These are phyloP conservation scores for Pleomassaria siparia DNA, from an alignment of 2,329 filamentous ascomycete genomes.

Conservation along the genomic window DNA sequence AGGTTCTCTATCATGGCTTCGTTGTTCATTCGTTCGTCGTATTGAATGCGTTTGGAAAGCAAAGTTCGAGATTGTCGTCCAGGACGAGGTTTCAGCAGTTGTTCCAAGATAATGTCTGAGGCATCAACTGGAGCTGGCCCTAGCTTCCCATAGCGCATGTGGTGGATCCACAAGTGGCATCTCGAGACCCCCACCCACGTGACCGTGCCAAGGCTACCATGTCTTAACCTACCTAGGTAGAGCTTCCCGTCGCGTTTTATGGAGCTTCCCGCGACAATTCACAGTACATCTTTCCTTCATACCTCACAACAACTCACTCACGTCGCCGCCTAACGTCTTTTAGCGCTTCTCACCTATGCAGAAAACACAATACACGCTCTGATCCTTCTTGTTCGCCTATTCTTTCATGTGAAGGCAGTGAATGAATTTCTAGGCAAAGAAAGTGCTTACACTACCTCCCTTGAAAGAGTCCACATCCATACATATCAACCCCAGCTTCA, in stretches of 20 bases:
- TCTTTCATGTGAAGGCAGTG: background rate
- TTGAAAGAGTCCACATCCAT: background rate
- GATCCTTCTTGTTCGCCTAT: background rate
- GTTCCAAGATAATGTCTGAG: background rate
- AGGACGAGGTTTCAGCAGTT: background rate
- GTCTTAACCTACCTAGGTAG: background rate
- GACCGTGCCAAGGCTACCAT: background rate
- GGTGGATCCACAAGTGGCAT: slow-evolving; percentile 5
- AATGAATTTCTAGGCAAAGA: background rate
- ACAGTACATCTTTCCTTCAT: too few relatives aligned
- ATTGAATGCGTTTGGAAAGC: background rate
- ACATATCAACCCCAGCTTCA: background rate
- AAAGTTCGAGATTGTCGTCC: background rate
- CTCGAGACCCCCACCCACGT: background rate
- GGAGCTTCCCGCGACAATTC: too few relatives aligned
- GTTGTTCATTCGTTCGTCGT: background rate
- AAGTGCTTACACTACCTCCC: background rate
- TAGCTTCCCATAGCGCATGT: background rate
- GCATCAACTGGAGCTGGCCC: background rate
- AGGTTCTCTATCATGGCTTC: slow-evolving; percentile 15
- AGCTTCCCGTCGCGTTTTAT: too few relatives aligned
- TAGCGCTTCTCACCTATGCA: too few relatives aligned
- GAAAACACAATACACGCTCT: slow-evolving; percentile 1
- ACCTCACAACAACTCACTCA: background rate
- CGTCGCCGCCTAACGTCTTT: too few relatives aligned